Conservation (phyloP, 176 grass and related monocot genomes). For the Triticum urartu region DNA sequence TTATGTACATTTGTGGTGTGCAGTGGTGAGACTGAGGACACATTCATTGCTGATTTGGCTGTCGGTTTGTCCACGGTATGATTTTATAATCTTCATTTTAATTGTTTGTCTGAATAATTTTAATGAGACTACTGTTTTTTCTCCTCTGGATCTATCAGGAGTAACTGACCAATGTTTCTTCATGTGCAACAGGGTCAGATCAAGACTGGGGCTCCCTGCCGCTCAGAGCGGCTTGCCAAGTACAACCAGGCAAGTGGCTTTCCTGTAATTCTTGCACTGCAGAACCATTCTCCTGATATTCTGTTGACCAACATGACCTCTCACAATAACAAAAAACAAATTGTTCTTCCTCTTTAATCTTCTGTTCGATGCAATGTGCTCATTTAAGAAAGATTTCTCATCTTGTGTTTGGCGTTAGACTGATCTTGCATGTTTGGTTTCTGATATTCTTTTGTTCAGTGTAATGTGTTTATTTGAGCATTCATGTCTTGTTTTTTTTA, state of each 20-base stretch:
- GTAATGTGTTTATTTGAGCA: no score
- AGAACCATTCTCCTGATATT: not conserved
- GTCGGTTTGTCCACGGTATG: slow-evolving; percentile 83
- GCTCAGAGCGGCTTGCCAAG: slow-evolving; percentile 95
- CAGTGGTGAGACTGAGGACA: slow-evolving; percentile 93
- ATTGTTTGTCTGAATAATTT: no score
- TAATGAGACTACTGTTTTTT: no score
- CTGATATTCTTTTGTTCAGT: no score
- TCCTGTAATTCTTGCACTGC: not conserved
- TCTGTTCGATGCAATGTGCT: no score
- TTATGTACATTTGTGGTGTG: not conserved
- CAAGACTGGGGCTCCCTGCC: slow-evolving; percentile 87
- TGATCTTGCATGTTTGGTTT: no score
- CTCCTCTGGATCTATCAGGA: not conserved
- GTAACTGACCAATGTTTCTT: not conserved
- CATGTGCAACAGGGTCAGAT: slow-evolving; percentile 78
- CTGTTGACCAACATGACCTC: no score
- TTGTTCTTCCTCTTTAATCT: no score
- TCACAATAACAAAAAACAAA: no score
- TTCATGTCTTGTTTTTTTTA: not conserved
- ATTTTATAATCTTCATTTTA: not conserved
- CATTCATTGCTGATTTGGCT: slow-evolving; percentile 91
- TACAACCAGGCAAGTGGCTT: slow-evolving; percentile 73
- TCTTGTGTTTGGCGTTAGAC: no score
- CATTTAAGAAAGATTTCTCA: no score